Percentiles rank a stretch among this genome's conserved stretches.
phyloP scores from a whole-genome alignment of 1,284 basidiomycete species.

The Grifola frondosa region DNA sequence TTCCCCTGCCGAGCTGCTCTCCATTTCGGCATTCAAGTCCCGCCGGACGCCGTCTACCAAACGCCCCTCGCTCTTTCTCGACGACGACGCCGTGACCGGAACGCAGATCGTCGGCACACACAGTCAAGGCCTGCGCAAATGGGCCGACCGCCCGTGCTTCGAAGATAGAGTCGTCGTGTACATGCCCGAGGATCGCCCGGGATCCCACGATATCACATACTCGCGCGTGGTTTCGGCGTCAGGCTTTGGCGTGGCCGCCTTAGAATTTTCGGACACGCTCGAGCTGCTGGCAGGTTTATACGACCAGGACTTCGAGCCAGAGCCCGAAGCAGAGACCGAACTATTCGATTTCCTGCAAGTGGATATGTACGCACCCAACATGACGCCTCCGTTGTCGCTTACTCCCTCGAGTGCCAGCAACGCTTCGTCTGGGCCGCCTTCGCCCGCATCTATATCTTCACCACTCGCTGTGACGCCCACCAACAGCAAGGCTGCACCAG shows the following conservation, averaged over 20 bases:
- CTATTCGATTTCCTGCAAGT: conserved; percentile 16
- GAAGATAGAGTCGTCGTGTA: conserved; percentile 67
- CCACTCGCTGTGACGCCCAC: neutral
- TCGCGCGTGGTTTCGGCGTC: conserved; percentile 44
- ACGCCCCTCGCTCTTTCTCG: conserved; percentile 35
- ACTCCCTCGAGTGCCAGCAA: conserved; percentile 11
- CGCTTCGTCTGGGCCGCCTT: conserved; percentile 9
- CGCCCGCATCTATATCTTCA: conserved; percentile 9
- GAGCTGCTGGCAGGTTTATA: conserved; percentile 55
- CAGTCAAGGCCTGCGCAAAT: conserved; percentile 60
- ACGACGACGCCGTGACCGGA: conserved; percentile 45
- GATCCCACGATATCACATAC: conserved; percentile 29
- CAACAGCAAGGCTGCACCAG: conserved; percentile 4
- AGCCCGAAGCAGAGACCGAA: conserved; percentile 10
- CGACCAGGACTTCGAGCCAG: conserved; percentile 16
- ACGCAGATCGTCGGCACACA: conserved; percentile 39
- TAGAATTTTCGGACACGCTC: conserved; percentile 67
- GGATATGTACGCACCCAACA: conserved; percentile 16
- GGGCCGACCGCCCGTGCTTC: conserved; percentile 72
- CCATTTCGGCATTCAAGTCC: conserved; percentile 49
- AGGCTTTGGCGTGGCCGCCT: conserved; percentile 63
- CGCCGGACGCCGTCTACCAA: conserved; percentile 33
- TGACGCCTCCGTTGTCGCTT: conserved; percentile 12
- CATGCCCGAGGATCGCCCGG: conserved; percentile 37
- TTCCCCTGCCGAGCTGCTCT: conserved; percentile 44